Evolutionary conservation across 441 rosid genomes (phyloP).

Genomic region (Euphorbia celastroides): DNA sequence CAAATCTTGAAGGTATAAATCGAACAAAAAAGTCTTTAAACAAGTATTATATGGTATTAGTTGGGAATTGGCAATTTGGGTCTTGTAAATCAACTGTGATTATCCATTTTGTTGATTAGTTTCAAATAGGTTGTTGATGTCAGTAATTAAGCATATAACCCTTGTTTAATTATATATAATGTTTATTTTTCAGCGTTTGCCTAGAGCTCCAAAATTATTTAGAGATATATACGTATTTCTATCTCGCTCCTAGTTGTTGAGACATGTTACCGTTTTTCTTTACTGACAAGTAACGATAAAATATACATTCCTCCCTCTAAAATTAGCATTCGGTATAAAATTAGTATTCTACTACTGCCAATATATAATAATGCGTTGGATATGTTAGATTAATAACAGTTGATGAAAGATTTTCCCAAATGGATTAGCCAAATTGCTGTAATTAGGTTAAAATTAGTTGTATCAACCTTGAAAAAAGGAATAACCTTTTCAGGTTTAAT

Average conservation of each 20-base stretch:
- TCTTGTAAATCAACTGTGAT: background rate
- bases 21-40: no score
- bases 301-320: no score
- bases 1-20: no score
- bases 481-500: constrained; percentile 15
- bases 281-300: background rate
- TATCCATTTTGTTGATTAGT: constrained; percentile 1
- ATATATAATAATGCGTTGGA: background rate
- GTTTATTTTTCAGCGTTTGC: no score
- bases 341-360: no score
- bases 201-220: no score
- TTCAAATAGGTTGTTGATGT: background rate
- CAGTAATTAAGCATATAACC: background rate
- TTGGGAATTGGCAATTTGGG: background rate
- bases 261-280: background rate
- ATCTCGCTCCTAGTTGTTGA: background rate
- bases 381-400: background rate
- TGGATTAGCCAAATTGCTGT: background rate
- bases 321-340: no score
- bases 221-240: background rate
- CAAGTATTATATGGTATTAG: background rate
- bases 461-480: constrained; percentile 32
- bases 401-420: background rate
- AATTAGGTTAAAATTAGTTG: constrained; percentile 38
- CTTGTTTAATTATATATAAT: background rate